Evolutionary conservation across 441 rosid species (phyloP).

Genomic region (Aleurites moluccanus): DNA sequence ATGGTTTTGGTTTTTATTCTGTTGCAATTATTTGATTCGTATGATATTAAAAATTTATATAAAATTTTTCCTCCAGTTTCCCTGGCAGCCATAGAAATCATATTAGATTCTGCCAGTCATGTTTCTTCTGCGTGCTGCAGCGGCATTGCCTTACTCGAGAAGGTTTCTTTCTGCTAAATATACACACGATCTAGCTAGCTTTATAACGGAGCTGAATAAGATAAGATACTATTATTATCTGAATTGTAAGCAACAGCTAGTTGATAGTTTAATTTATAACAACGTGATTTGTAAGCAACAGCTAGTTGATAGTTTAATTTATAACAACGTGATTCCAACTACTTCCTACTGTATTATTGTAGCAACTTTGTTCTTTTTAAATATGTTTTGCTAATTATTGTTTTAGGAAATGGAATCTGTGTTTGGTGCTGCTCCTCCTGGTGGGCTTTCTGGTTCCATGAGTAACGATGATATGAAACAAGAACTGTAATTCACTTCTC

Average conservation of each 20-base stretch:
- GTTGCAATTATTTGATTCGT: neutral
- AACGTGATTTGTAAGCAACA: neutral
- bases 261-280: neutral
- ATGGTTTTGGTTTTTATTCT: neutral
- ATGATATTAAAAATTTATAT: neutral
- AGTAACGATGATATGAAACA: slow-evolving; percentile 21
- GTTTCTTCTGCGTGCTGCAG: slow-evolving; percentile 56
- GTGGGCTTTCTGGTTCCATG: slow-evolving; percentile 32
- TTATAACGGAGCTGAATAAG: slow-evolving; percentile 62
- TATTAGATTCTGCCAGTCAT: slow-evolving; percentile 29
- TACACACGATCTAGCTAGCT: slow-evolving; percentile 32
- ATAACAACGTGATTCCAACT: neutral
- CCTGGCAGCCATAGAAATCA: neutral
- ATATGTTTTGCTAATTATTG: neutral
- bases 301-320: neutral
- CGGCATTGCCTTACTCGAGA: slow-evolving; percentile 34
- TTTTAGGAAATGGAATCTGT: slow-evolving; percentile 78
- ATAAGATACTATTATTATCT: slow-evolving; percentile 24
- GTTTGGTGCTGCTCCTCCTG: slow-evolving; percentile 58
- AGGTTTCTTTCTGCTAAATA: slow-evolving; percentile 43
- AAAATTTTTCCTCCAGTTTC: neutral
- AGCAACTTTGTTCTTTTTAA: neutral
- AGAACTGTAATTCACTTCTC: slow-evolving; percentile 28
- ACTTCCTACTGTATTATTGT: neutral
- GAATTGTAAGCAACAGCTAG: neutral